phyloP scores from a whole-genome alignment of 1,284 basidiomycete species.

The Ustilago shanxiensis region DNA sequence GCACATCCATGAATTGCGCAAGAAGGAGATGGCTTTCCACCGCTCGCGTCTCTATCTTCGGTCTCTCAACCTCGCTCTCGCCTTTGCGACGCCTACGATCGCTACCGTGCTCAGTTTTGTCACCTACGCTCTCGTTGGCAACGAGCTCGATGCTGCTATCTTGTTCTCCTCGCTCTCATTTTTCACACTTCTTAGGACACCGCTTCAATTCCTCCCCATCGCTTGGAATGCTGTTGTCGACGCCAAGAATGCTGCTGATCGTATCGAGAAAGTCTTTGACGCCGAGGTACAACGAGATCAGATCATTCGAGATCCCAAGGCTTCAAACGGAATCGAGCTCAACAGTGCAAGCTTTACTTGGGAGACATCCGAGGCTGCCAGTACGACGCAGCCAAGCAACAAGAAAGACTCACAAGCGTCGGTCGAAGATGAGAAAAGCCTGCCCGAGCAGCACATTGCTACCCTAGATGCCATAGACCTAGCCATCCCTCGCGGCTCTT shows the following conservation, averaged over 20 bases:
- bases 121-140: slow-evolving; percentile 76
- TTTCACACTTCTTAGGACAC: slow-evolving; percentile 72
- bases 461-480: no score
- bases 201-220: slow-evolving; percentile 75
- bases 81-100: slow-evolving; percentile 50
- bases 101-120: slow-evolving; percentile 54
- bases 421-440: no score
- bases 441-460: no score
- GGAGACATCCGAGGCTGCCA: slow-evolving; percentile 70
- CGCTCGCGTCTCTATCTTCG: slow-evolving; percentile 46
- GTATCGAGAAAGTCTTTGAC: slow-evolving; percentile 25
- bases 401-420: no score
- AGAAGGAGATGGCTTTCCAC: slow-evolving; percentile 73
- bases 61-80: slow-evolving; percentile 46
- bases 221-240: slow-evolving; percentile 83
- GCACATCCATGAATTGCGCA: slow-evolving; percentile 73
- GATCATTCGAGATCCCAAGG: slow-evolving; percentile 16
- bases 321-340: slow-evolving; percentile 12
- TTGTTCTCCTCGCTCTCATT: slow-evolving; percentile 82
- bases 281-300: slow-evolving; percentile 18
- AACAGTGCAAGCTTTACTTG: slow-evolving; percentile 23
- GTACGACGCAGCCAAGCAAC: no score
- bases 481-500: no score
- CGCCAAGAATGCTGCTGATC: slow-evolving; percentile 71
- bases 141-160: slow-evolving; percentile 77